Evolutionary conservation across 2,329 filamentous ascomycete species (phyloP).

Genomic region (Aspergillus novofumigatus): DNA sequence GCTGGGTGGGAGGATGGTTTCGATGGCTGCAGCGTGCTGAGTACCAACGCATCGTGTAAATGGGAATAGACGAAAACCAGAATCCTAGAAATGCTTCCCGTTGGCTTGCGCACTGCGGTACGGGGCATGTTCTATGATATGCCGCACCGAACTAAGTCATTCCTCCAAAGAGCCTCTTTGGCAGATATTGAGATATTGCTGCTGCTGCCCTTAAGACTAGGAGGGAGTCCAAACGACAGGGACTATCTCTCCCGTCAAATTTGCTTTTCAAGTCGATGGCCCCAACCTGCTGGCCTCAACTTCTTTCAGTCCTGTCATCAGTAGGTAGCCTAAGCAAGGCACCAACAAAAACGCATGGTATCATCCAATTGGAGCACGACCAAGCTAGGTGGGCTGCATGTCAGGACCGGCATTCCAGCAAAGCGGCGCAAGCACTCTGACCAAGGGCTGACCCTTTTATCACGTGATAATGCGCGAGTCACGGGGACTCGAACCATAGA

Average conservation of each 20-base stretch:
- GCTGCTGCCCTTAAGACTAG: background rate
- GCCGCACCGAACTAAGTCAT: no score
- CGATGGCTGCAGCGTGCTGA: background rate
- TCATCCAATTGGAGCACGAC: constrained; percentile 12
- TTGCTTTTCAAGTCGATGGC: background rate
- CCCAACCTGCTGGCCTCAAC: background rate
- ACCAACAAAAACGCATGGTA: background rate
- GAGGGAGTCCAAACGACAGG: background rate
- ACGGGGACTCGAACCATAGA: constrained; percentile 16
- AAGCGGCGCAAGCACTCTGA: constrained; percentile 3
- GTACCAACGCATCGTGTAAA: background rate
- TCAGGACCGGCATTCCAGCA: background rate
- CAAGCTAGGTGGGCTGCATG: constrained; percentile 5
- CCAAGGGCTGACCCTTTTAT: background rate
- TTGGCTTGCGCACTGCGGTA: background rate
- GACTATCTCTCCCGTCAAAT: background rate
- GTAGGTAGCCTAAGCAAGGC: background rate
- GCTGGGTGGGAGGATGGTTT: background rate
- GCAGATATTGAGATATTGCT: no score
- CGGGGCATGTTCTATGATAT: background rate
- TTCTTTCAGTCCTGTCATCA: background rate
- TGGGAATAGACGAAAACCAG: background rate
- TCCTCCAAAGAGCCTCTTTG: no score
- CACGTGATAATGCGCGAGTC: constrained; percentile 20
- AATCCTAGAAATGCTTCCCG: background rate